Conservation (phyloP, 768 basidiomycete species). For the Pleurotus platypus region DNA sequence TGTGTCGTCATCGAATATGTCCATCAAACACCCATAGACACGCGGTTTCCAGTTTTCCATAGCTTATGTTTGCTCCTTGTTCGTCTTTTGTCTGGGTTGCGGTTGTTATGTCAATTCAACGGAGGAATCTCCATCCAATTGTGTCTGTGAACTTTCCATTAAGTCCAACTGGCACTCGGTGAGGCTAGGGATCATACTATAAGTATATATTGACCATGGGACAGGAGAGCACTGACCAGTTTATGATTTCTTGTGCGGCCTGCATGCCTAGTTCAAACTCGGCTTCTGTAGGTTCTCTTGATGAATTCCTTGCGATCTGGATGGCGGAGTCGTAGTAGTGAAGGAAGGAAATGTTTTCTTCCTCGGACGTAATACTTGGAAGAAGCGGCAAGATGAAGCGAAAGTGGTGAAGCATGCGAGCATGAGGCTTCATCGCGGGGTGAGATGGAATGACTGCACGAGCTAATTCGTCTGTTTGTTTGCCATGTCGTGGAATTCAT, state of each 20-base stretch:
- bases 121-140: slow-evolving; percentile 25
- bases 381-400: slow-evolving; percentile 70
- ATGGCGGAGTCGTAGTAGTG: slow-evolving; percentile 79
- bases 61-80: too few species aligned
- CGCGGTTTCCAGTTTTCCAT: too few species aligned
- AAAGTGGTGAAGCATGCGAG: slow-evolving; percentile 77
- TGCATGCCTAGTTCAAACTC: slow-evolving; percentile 65
- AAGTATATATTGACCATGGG: not conserved
- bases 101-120: slow-evolving; percentile 14
- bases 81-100: too few species aligned
- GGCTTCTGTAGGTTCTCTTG: slow-evolving; percentile 56
- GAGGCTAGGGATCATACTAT: slow-evolving; percentile 35
- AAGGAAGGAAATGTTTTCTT: slow-evolving; percentile 61
- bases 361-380: slow-evolving; percentile 34
- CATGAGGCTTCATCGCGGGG: slow-evolving; percentile 65
- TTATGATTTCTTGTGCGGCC: slow-evolving; percentile 59
- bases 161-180: slow-evolving; percentile 64
- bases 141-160: slow-evolving; percentile 51
- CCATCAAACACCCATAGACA: too few species aligned
- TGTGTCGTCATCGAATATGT: not conserved
- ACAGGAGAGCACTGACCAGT: slow-evolving; percentile 41
- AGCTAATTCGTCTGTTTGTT: slow-evolving; percentile 55
- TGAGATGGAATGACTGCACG: slow-evolving; percentile 72
- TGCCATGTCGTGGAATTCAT: not conserved
- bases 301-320: slow-evolving; percentile 63